Evolutionary conservation across 139 green algal species (phyloP).

Genomic region (Closterium sp.): DNA sequence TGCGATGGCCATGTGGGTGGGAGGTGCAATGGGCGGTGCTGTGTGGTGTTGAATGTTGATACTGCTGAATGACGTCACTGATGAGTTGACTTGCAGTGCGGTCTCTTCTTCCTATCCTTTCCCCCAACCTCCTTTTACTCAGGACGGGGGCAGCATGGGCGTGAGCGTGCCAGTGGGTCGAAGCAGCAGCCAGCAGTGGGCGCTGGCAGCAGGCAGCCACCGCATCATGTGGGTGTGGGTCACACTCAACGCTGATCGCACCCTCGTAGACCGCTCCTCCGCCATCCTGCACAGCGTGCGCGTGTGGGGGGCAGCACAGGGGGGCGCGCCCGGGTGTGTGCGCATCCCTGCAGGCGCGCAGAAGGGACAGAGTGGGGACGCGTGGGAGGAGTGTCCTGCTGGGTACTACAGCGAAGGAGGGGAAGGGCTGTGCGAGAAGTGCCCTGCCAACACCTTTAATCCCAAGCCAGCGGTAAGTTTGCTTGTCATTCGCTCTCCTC

Average conservation of each 20-base stretch:
- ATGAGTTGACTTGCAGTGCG: no score
- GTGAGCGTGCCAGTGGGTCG: neutral
- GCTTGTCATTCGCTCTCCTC: no score
- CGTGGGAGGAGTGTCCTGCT: constrained; percentile 17
- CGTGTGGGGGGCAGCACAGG: neutral
- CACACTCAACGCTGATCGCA: neutral
- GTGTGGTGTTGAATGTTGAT: no score
- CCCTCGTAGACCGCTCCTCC: neutral
- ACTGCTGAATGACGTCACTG: no score
- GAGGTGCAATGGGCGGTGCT: no score
- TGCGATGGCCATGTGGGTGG: neutral
- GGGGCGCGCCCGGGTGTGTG: neutral
- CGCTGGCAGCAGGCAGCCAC: neutral
- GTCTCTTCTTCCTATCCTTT: neutral
- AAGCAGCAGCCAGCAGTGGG: neutral
- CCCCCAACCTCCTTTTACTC: neutral
- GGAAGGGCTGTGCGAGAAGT: neutral
- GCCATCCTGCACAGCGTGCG: neutral
- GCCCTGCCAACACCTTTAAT: constrained; percentile 22
- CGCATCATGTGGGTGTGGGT: constrained; percentile 27
- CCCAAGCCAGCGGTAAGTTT: neutral
- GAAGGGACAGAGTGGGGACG: neutral
- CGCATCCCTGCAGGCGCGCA: neutral
- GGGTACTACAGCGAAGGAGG: neutral
- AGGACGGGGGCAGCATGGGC: constrained; percentile 6